Percentiles rank a stretch among this genome's conserved stretches.
Conservation (phyloP, 2,329 filamentous ascomycete genomes). For the Fusarium kyushuense region DNA sequence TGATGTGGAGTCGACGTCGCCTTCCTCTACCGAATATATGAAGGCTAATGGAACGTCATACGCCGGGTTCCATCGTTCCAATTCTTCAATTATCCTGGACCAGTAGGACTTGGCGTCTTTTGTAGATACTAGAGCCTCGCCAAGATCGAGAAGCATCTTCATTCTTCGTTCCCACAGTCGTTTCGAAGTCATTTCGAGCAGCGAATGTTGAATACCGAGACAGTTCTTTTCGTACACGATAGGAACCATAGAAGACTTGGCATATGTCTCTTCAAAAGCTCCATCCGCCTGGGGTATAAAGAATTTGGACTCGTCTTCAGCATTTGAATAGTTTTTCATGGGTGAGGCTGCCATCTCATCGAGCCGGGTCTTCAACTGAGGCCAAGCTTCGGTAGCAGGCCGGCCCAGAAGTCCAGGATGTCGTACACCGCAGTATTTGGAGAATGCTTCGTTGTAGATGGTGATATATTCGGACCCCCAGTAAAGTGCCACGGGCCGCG, state of each 20-base stretch:
- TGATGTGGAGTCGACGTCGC: conserved; percentile 45
- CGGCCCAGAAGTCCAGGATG: conserved; percentile 74
- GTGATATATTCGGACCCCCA: conserved; percentile 73
- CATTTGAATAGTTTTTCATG: conserved; percentile 50
- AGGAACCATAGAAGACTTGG: conserved; percentile 62
- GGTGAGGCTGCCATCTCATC: conserved; percentile 47
- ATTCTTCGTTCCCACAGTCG: conserved; percentile 63
- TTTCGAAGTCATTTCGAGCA: conserved; percentile 61
- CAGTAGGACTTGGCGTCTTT: conserved; percentile 62
- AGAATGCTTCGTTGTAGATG: conserved; percentile 76
- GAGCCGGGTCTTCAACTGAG: conserved; percentile 61
- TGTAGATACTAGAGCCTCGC: conserved; percentile 58
- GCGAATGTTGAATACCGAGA: conserved; percentile 61
- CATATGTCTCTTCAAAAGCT: conserved; percentile 60
- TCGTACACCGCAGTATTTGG: conserved; percentile 71
- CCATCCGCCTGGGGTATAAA: conserved; percentile 59
- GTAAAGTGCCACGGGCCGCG: conserved; percentile 68
- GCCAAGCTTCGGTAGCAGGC: conserved; percentile 70
- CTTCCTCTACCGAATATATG: conserved; percentile 62
- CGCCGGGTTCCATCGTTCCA: conserved; percentile 57
- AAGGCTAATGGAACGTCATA: conserved; percentile 65
- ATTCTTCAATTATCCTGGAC: conserved; percentile 58
- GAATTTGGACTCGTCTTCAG: conserved; percentile 60
- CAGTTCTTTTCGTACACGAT: conserved; percentile 58
- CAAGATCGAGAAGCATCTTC: conserved; percentile 63